A percentile compares a stretch with the other conserved stretches of the same genome.
phyloP scores from a whole-genome alignment of 106 monocot species.

The Acanthochlamys bracteata region DNA sequence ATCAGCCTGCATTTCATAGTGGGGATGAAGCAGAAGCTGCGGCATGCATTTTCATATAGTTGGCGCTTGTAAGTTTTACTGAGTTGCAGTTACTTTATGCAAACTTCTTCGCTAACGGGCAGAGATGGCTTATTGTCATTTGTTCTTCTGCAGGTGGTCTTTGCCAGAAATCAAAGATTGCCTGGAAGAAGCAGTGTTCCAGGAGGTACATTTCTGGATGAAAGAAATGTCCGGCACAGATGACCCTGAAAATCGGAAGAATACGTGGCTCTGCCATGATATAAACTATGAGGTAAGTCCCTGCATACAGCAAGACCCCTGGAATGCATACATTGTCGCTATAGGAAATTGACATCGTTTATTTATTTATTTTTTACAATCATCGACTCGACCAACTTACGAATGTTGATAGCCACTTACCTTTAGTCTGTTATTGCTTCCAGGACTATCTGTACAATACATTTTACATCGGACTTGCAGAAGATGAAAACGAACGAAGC shows the following conservation, averaged over 20 bases:
- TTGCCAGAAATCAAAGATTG: slow-evolving; percentile 85
- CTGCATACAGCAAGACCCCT: slow-evolving; percentile 74
- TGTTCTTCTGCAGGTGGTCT: slow-evolving; percentile 54
- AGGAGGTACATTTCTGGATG: slow-evolving; percentile 79
- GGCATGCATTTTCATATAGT: slow-evolving; percentile 88
- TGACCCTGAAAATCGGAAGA: slow-evolving; percentile 22
- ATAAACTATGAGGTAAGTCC: slow-evolving; percentile 60
- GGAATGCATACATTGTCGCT: slow-evolving; percentile 89
- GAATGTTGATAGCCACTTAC: too few relatives aligned
- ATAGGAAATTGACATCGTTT: slow-evolving; percentile 31
- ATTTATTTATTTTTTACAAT: too few relatives aligned
- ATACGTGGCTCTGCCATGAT: slow-evolving; percentile 26
- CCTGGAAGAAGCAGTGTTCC: slow-evolving; percentile 81
- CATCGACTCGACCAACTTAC: too few relatives aligned
- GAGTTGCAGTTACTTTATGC: too few relatives aligned
- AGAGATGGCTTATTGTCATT: too few relatives aligned
- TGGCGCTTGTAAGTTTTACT: slow-evolving; percentile 84
- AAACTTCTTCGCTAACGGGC: too few relatives aligned
- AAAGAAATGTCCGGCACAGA: slow-evolving; percentile 78
- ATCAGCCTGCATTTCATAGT: slow-evolving; percentile 91
- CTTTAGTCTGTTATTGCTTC: too few relatives aligned
- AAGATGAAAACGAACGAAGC: too few relatives aligned
- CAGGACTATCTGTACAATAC: too few relatives aligned
- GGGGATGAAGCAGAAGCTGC: slow-evolving; percentile 51
- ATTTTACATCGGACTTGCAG: too few relatives aligned